Conservation (phyloP, 306 rosid genomes). For the Gastrolobium villosum region DNA sequence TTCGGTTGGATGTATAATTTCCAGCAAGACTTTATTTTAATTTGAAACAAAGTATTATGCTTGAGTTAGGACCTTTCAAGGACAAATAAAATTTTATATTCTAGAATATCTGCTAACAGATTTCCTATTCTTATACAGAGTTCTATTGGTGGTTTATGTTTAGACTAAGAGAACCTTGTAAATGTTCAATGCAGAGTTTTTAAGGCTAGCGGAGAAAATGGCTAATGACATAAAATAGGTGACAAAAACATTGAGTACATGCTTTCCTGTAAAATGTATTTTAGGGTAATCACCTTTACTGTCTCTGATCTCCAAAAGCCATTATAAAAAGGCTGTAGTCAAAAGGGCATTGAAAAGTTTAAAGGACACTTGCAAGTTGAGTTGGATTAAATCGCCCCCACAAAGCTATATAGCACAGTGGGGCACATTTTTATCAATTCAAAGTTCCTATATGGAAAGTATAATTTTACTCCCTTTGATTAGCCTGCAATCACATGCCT, state of each 20-base stretch:
- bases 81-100: neutral
- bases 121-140: neutral
- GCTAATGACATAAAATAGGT: slow-evolving; percentile 9
- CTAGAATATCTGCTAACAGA: neutral
- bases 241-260: slow-evolving; percentile 18
- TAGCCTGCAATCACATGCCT: slow-evolving; percentile 60
- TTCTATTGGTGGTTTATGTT: neutral
- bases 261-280: slow-evolving; percentile 42
- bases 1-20: no score
- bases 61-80: slow-evolving; percentile 9
- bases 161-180: slow-evolving; percentile 14
- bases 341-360: slow-evolving; percentile 70
- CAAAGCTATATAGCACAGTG: slow-evolving; percentile 56
- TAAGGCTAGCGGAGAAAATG: slow-evolving; percentile 4
- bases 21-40: neutral
- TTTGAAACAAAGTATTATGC: neutral
- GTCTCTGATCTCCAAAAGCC: slow-evolving; percentile 62
- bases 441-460: slow-evolving; percentile 46
- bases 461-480: slow-evolving; percentile 48
- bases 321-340: slow-evolving; percentile 61
- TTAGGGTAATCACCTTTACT: slow-evolving; percentile 49
- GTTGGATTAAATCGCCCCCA: slow-evolving; percentile 69
- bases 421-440: slow-evolving; percentile 56
- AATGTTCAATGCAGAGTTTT: neutral
- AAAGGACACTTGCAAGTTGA: slow-evolving; percentile 58